Evolutionary conservation across 2,329 filamentous ascomycete species (phyloP).

Genomic region (Sclerotiophoma versabilis): DNA sequence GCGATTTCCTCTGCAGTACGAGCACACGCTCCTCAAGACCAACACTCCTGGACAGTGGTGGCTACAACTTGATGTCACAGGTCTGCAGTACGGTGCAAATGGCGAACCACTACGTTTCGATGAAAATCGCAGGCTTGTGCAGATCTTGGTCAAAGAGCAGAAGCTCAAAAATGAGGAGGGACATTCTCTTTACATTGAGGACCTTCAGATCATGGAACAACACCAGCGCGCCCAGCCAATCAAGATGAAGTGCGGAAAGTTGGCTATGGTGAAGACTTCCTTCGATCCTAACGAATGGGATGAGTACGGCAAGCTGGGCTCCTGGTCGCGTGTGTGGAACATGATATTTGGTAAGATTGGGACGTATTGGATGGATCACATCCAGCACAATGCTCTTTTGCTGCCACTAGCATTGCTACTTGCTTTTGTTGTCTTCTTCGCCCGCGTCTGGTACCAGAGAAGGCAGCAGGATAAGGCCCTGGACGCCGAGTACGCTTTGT

Average conservation of each 20-base stretch:
- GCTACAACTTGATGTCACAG: constrained; percentile 41
- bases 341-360: constrained; percentile 18
- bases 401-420: constrained; percentile 26
- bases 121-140: constrained; percentile 33
- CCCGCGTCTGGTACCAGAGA: constrained; percentile 16
- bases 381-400: constrained; percentile 21
- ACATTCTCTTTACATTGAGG: constrained; percentile 25
- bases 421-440: constrained; percentile 21
- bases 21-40: constrained; percentile 32
- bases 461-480: constrained; percentile 17
- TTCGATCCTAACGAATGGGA: constrained; percentile 43
- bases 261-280: constrained; percentile 31
- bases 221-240: constrained; percentile 28
- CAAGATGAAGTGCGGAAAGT: constrained; percentile 39
- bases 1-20: constrained; percentile 32
- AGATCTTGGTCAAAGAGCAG: constrained; percentile 30
- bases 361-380: constrained; percentile 16
- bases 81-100: constrained; percentile 12
- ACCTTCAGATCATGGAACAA: constrained; percentile 32
- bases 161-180: background rate
- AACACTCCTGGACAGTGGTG: constrained; percentile 20
- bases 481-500: constrained; percentile 28
- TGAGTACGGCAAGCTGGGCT: constrained; percentile 37
- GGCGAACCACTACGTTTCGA: constrained; percentile 18
- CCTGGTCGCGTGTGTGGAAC: constrained; percentile 26